Conservation (phyloP, 805 yeast species). For the Phaffomyces thermotolerans region DNA sequence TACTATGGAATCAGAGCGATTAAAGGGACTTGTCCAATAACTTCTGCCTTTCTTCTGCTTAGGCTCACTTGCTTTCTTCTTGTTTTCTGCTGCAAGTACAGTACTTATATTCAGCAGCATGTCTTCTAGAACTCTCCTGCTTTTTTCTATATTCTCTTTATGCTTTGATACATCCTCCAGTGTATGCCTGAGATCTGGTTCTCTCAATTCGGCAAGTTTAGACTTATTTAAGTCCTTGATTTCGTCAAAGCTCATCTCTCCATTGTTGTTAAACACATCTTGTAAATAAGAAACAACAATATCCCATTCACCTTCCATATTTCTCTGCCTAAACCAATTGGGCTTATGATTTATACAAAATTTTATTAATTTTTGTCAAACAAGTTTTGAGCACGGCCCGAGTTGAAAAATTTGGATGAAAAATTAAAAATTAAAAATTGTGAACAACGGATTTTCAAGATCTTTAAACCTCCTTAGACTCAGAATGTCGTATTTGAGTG, state of each 20-base stretch:
- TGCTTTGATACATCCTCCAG: conserved; percentile 42
- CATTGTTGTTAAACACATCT: conserved; percentile 59
- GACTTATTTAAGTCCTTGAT: conserved; percentile 22
- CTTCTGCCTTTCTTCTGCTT: conserved; percentile 25
- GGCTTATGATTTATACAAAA: background rate
- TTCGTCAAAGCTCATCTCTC: conserved; percentile 43
- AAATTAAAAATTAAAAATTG: background rate
- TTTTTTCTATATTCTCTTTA: conserved; percentile 50
- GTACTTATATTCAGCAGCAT: conserved; percentile 39
- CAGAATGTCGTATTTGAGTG: conserved; percentile 14
- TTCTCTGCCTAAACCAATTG: conserved; percentile 7
- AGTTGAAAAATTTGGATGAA: background rate
- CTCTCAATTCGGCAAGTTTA: conserved; percentile 26
- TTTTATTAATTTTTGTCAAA: no score
- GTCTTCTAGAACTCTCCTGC: conserved; percentile 35
- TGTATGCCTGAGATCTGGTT: conserved; percentile 33
- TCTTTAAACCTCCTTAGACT: no score
- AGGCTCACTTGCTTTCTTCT: conserved; percentile 16
- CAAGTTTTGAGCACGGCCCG: background rate
- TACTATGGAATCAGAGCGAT: conserved; percentile 48
- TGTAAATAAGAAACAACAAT: conserved; percentile 58
- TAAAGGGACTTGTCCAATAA: conserved; percentile 43
- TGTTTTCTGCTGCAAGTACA: conserved; percentile 29
- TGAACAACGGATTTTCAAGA: no score
- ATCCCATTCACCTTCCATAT: conserved; percentile 68